Evolutionary conservation across 1,139 yeast species (phyloP), one percentile per base, ranked within the genome.

Genomic region (Meyerozyma elateridarum): DNA sequence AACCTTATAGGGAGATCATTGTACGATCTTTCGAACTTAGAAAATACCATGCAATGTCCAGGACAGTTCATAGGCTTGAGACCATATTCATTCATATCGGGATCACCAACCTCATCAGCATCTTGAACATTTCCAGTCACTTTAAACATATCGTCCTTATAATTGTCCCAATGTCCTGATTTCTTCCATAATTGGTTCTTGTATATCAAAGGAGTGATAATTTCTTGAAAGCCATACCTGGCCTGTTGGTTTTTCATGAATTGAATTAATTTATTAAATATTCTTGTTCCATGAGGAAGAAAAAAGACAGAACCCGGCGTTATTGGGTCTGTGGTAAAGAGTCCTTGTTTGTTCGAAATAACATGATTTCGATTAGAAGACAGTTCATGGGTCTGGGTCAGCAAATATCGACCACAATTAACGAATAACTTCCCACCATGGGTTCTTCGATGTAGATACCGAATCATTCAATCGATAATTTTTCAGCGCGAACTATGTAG

Each of bases 21-120:
- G 53, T 87, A 87, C 0, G 95, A 85, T 45, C 94, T 76, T 38
- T 88, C 95, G 43, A 84, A 79, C 42, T 79, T 75, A 39, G 82
- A 76, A 64, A 80, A 93, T 43, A 93, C 77, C 37, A 91, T 56
- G 54, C 98, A 93, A 56, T 93, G 99, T 1, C 97, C 97, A 0
- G 99, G 98, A 56, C 98, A 91, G 61, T 91, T 93, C 98, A 91
- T 91, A 16, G 98, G 98, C 56, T 91, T 91, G 40, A 91, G 67
- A 3, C 96, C 96, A 52, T 76, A 85, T 27, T 73, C 78, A 45
- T 76, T 80, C 15, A 61, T 51, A 16, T 45, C 42, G 21, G 44
- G 41, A 9, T 27, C 38, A 4, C 41, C 52, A n/a, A 44, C 46
- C 18, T 48, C 56, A 16, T 37, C 36, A 3, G 20, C 30, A 18